Base-by-base conservation (phyloP, 345 rosid species). In the Lumnitzera littorea region DNA sequence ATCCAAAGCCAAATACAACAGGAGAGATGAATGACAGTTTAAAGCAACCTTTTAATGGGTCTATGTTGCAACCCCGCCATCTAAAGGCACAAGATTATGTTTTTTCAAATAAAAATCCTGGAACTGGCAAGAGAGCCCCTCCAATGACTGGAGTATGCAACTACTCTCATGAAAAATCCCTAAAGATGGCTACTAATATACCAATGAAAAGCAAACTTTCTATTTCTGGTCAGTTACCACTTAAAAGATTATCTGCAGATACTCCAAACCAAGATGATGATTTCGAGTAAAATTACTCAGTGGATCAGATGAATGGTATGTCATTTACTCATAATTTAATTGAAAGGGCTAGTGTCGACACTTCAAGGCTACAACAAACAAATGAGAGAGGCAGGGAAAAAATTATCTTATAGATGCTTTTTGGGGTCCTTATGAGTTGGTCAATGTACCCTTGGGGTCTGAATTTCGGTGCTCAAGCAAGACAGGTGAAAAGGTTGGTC, bases 211-310 rank as follows among this genome's bases (percentile, higher is more conserved):
- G 23, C 68, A 56, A 56, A 31, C 66, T 62, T 69, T 24, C 12
- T 60, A 63, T 53, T 51, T 65, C 70, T 54, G 75, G 36, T 70
- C 70, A 61, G 51, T 71, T 75, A 55, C 80, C 91, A 14, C 65
- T 62, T 47, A 78, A 74, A 66, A 77, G 79, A 69, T 65, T 63
- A 63, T 62, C 74, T 69, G 62, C 68, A 24, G 65, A 51, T 57
- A 56, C 64, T 64, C 65, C 67, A 29, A 67, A 61, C 3, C 73
- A 62, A 12, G 84, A 77, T 15, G 85, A 85, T 50, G 87, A 80
- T 69, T 80, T 89, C 70, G 61, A 63, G 59, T 85, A 54, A 74
- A 36, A 36, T 36, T 4, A 5, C 43, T 36, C 43, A 36, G 7
- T 36, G 43, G 43, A 36, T 36, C 43, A 36, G 11, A 36, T 9